A percentile compares a stretch with the other conserved stretches of the same genome.
phyloP scores from a whole-genome alignment of 2,329 filamentous ascomycete species.

The Exophiala aquamarina region DNA sequence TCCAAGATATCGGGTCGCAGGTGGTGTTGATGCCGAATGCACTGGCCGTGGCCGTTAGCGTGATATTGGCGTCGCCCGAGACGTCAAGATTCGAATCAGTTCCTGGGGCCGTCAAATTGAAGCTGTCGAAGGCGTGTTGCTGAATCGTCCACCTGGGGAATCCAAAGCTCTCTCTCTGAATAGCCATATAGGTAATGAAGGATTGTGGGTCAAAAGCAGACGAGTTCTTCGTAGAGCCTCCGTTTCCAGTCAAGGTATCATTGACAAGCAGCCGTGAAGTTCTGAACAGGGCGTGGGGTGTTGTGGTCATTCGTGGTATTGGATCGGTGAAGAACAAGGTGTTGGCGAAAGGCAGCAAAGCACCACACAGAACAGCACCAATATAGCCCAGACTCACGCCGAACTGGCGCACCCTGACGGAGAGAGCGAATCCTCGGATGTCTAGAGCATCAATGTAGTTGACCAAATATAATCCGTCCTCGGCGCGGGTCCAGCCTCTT shows the following conservation, averaged over 20 bases:
- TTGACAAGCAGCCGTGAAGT: too few species aligned
- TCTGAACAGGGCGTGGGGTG: too few species aligned
- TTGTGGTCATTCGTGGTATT: too few species aligned
- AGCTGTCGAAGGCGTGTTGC: neutral
- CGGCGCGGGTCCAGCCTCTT: neutral
- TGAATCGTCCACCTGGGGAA: neutral
- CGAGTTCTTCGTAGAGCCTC: too few species aligned
- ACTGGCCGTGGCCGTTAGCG: neutral
- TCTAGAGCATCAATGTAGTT: constrained; percentile 1
- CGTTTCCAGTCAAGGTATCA: too few species aligned
- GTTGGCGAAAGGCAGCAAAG: constrained; percentile 2
- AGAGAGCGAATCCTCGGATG: neutral
- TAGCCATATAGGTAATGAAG: neutral
- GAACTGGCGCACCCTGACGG: neutral
- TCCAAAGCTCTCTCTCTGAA: neutral
- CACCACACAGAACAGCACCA: neutral
- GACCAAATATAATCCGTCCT: neutral
- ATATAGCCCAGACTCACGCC: constrained; percentile 1
- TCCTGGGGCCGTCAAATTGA: neutral
- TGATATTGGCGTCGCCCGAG: neutral
- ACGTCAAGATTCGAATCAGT: neutral
- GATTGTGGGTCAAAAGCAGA: too few species aligned
- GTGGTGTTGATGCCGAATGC: constrained; percentile 1
- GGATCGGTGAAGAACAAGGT: too few species aligned
- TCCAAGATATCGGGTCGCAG: neutral